A percentile compares a stretch with the other conserved stretches of the same genome.
phyloP scores from a whole-genome alignment of 805 yeast species.

The Candida lessepsii region DNA sequence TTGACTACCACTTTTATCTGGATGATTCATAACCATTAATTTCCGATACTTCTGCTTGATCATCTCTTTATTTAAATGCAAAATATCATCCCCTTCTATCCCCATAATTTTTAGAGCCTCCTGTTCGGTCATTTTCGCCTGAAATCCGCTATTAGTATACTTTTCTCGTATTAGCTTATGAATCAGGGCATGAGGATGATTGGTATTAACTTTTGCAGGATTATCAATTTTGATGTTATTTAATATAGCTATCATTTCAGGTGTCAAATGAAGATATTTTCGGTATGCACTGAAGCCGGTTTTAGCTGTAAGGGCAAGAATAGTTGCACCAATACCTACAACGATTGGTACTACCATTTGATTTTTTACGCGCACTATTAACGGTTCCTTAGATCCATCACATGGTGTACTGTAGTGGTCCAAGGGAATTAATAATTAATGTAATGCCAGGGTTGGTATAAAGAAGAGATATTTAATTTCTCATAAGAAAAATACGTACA shows the following conservation, averaged over 20 bases:
- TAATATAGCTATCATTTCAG: conserved; percentile 35
- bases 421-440: too few species aligned
- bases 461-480: too few species aligned
- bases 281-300: conserved; percentile 28
- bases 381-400: too few species aligned
- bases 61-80: conserved; percentile 34
- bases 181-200: conserved; percentile 13
- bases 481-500: too few species aligned
- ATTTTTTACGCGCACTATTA: not conserved
- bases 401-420: too few species aligned
- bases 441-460: too few species aligned
- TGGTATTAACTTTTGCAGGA: conserved; percentile 1
- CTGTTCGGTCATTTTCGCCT: conserved; percentile 40
- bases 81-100: conserved; percentile 40
- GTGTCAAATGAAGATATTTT: conserved; percentile 30
- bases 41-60: conserved; percentile 36
- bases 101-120: conserved; percentile 43
- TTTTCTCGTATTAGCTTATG: conserved; percentile 15
- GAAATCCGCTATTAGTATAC: conserved; percentile 37
- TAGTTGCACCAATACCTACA: conserved; percentile 54
- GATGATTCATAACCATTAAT: conserved; percentile 42
- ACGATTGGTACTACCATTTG: conserved; percentile 50
- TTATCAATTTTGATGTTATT: conserved; percentile 26
- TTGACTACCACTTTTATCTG: conserved; percentile 41
- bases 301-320: conserved; percentile 46